These are phyloP conservation scores for Sequoia sempervirens DNA, from an alignment of 75 land plant species.

Conservation along the genomic window DNA sequence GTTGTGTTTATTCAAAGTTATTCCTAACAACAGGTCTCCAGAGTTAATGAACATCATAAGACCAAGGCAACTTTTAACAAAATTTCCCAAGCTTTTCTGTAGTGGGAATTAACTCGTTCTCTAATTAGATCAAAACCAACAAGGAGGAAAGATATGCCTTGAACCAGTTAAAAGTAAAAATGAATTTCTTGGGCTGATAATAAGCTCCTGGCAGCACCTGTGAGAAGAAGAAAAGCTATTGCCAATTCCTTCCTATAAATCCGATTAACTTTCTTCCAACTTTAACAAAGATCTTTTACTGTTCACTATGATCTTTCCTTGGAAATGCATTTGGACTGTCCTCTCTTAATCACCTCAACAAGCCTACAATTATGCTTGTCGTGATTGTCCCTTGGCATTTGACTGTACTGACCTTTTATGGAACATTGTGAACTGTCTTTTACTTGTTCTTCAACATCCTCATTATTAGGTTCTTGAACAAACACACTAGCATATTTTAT, in stretches of 20 bases:
- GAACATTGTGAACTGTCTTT: too few species aligned
- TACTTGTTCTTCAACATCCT: too few species aligned
- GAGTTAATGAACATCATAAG: background rate
- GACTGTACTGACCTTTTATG: too few species aligned
- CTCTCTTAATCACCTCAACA: too few species aligned
- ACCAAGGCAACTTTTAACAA: background rate
- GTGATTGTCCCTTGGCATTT: too few species aligned
- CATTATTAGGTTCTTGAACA: too few species aligned
- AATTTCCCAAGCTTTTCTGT: constrained; percentile 1
- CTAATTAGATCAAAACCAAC: constrained; percentile 65
- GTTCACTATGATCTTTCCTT: too few species aligned
- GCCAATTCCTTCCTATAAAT: constrained; percentile 52
- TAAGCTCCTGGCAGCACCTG: constrained; percentile 47
- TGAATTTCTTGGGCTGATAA: constrained; percentile 57
- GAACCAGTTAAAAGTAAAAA: constrained; percentile 61
- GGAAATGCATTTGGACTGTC: too few species aligned
- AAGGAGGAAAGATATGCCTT: constrained; percentile 50
- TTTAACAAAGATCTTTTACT: too few species aligned
- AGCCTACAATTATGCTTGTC: too few species aligned
- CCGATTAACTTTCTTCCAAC: constrained; percentile 30
- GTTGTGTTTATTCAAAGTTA: too few species aligned
- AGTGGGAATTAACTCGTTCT: constrained; percentile 27
- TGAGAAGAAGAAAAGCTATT: constrained; percentile 48
- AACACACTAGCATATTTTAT: too few species aligned
- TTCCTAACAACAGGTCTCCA: background rate